Evolutionary conservation across 2,329 filamentous ascomycete genomes (phyloP).

Genomic region (Parafenestella ontariensis): DNA sequence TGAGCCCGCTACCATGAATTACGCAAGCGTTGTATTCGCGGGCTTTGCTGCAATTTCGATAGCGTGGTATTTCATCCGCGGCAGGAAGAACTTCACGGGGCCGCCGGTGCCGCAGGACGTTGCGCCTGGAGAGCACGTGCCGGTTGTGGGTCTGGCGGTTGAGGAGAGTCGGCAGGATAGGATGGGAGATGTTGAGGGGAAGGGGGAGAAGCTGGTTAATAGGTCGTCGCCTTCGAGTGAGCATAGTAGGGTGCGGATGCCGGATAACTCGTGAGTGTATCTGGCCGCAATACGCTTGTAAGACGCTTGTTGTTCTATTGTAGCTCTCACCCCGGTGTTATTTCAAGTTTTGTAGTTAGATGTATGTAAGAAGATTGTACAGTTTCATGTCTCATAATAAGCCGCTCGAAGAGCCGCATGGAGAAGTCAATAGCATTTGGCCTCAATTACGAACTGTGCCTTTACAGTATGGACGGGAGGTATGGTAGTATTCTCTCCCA

Average conservation of each 20-base stretch:
- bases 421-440: too few relatives aligned
- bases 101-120: conserved; percentile 48
- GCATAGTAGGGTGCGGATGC: not conserved
- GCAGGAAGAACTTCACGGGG: conserved; percentile 47
- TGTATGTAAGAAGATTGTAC: not conserved
- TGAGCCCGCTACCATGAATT: conserved; percentile 53
- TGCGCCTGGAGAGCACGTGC: conserved; percentile 42
- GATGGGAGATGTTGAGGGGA: conserved; percentile 33
- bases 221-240: conserved; percentile 1
- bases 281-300: too few relatives aligned
- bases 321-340: too few relatives aligned
- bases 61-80: conserved; percentile 47
- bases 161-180: conserved; percentile 35
- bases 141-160: conserved; percentile 41
- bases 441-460: too few relatives aligned
- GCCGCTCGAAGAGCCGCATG: too few relatives aligned
- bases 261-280: too few relatives aligned
- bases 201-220: conserved; percentile 21
- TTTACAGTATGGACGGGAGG: too few relatives aligned
- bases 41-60: conserved; percentile 48
- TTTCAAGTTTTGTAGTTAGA: too few relatives aligned
- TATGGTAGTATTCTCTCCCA: too few relatives aligned
- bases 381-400: too few relatives aligned
- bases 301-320: too few relatives aligned
- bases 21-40: conserved; percentile 51